phyloP scores from a whole-genome alignment of 2,329 filamentous ascomycete genomes.

The Colletotrichum lentis region DNA sequence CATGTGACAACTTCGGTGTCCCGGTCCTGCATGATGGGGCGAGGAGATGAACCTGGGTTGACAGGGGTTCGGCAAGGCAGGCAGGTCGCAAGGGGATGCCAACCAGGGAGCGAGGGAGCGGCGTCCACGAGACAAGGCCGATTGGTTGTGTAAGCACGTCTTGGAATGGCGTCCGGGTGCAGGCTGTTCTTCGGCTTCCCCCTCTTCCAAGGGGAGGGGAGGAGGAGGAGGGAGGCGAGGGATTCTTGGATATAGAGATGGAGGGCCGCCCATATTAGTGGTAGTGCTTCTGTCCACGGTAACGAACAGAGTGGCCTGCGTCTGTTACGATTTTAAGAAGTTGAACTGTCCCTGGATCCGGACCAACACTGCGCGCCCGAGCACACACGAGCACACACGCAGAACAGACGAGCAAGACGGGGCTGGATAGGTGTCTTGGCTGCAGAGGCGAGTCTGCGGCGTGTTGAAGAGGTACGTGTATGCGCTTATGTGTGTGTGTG shows the following conservation, averaged over 20 bases:
- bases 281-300: not conserved
- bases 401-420: not conserved
- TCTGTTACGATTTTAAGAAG: not conserved
- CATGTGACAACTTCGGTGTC: slow-evolving; percentile 18
- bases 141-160: slow-evolving; percentile 17
- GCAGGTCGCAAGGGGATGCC: slow-evolving; percentile 26
- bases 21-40: slow-evolving; percentile 4
- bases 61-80: slow-evolving; percentile 27
- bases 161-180: slow-evolving; percentile 8
- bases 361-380: not conserved
- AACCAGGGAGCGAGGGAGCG: slow-evolving; percentile 1
- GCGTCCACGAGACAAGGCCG: slow-evolving; percentile 16
- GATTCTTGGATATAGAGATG: not conserved
- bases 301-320: not conserved
- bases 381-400: no score
- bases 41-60: slow-evolving; percentile 27
- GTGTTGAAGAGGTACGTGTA: no score
- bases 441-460: not conserved
- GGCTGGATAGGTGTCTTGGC: not conserved
- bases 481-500: slow-evolving; percentile 12
- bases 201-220: not conserved
- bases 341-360: not conserved
- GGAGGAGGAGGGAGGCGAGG: no score
- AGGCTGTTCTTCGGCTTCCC: not conserved
- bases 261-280: not conserved